Evolutionary conservation across 179 eudicot species (phyloP).

Genomic region (Drosera spatulata): DNA sequence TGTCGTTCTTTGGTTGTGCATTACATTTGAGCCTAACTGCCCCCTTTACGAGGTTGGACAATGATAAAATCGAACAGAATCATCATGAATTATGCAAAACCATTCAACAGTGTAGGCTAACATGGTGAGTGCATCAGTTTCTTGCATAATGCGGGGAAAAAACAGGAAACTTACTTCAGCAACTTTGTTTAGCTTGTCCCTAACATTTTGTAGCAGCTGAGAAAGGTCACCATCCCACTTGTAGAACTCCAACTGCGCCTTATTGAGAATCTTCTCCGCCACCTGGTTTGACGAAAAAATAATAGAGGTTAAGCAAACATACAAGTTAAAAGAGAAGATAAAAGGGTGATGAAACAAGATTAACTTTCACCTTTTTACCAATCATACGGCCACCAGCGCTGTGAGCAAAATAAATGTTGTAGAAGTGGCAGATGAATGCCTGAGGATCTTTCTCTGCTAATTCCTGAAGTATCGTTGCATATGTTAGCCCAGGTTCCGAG

Average conservation of each 20-base stretch:
- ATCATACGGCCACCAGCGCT: constrained; percentile 96
- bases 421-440: constrained; percentile 90
- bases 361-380: constrained; percentile 58
- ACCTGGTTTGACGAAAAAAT: constrained; percentile 29
- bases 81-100: too few relatives aligned
- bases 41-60: too few relatives aligned
- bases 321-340: background rate
- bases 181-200: constrained; percentile 76
- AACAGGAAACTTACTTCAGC: constrained; percentile 43
- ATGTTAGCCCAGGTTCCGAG: constrained; percentile 60
- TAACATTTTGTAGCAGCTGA: constrained; percentile 64
- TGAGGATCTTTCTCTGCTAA: constrained; percentile 74
- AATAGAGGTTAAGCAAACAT: background rate
- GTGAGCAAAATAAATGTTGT: constrained; percentile 83
- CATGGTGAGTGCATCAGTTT: too few relatives aligned
- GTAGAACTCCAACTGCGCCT: constrained; percentile 74
- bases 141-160: too few relatives aligned
- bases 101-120: too few relatives aligned
- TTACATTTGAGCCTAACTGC: too few relatives aligned
- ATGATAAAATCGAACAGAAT: too few relatives aligned
- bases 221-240: constrained; percentile 86
- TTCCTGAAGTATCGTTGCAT: constrained; percentile 51
- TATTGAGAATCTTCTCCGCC: constrained; percentile 57
- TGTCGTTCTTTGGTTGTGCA: too few relatives aligned
- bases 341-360: background rate